Evolutionary conservation across 805 yeast species (phyloP).

Genomic region (Saccharomycopsis selenospora): DNA sequence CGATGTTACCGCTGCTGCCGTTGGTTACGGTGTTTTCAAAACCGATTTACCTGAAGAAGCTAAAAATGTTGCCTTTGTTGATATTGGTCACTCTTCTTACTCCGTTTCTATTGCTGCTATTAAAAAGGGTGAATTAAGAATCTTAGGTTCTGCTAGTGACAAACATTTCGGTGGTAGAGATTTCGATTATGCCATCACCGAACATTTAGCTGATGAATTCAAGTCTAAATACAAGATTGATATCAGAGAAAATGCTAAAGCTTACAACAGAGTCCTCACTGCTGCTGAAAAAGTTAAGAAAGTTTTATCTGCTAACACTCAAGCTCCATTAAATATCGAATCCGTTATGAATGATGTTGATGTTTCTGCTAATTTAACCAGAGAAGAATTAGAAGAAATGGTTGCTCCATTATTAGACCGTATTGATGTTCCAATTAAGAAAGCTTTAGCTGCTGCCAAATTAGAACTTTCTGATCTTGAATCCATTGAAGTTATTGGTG

Average conservation of each 20-base stretch:
- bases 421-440: constrained; percentile 68
- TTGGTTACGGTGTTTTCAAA: constrained; percentile 98
- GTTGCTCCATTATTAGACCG: constrained; percentile 75
- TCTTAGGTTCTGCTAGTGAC: constrained; percentile 87
- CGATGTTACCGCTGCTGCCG: constrained; percentile 98
- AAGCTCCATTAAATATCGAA: constrained; percentile 92
- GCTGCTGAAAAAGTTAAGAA: constrained; percentile 94
- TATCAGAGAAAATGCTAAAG: constrained; percentile 86
- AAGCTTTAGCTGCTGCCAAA: constrained; percentile 76
- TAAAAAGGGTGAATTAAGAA: constrained; percentile 93
- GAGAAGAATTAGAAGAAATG: constrained; percentile 90
- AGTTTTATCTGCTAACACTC: constrained; percentile 90
- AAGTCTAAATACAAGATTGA: constrained; percentile 89
- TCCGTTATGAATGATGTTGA: constrained; percentile 97
- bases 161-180: constrained; percentile 98
- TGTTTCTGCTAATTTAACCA: constrained; percentile 78
- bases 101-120: constrained; percentile 84
- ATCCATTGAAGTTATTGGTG: constrained; percentile 94
- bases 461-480: constrained; percentile 68
- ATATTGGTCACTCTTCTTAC: constrained; percentile 94
- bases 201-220: constrained; percentile 92
- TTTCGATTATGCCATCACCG: constrained; percentile 87
- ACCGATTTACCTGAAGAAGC: constrained; percentile 91
- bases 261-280: constrained; percentile 83
- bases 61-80: constrained; percentile 86